Percentiles rank a stretch among this genome's conserved stretches.
phyloP scores from a whole-genome alignment of 176 grass and related monocot genomes.

The Aegilops speltoides region DNA sequence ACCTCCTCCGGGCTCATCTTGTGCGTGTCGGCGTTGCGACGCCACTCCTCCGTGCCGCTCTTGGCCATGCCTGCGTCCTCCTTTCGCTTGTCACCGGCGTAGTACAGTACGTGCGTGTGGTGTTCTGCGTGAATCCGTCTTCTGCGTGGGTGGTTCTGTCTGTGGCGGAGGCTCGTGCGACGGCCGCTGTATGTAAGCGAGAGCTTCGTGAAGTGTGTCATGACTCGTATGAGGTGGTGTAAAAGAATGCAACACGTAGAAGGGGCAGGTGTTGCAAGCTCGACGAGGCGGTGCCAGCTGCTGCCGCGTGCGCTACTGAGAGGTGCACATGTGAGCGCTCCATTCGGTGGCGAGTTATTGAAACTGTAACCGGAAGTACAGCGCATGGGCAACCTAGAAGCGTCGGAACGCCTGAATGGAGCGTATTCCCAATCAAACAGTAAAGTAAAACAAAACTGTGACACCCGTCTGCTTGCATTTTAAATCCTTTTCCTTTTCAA shows the following conservation, averaged over 20 bases:
- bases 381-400: background rate
- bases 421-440: background rate
- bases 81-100: background rate
- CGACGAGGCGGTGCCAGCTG: background rate
- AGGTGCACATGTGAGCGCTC: background rate
- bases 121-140: background rate
- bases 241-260: constrained; percentile 20
- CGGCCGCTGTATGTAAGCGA: background rate
- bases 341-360: background rate
- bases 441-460: too few species aligned
- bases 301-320: constrained; percentile 6
- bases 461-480: too few species aligned
- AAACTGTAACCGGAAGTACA: background rate
- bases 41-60: constrained; percentile 51
- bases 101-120: background rate
- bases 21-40: constrained; percentile 59
- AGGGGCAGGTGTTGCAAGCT: constrained; percentile 10
- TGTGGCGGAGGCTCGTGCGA: background rate
- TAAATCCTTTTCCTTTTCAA: too few species aligned
- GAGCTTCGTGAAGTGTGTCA: background rate
- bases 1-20: constrained; percentile 74
- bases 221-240: background rate
- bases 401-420: background rate
- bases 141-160: background rate
- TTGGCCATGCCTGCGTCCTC: background rate